Evolutionary conservation across 2,329 filamentous ascomycete species (phyloP), one percentile per base, ranked within the genome.

Genomic region (Colletotrichum echinochloae): DNA sequence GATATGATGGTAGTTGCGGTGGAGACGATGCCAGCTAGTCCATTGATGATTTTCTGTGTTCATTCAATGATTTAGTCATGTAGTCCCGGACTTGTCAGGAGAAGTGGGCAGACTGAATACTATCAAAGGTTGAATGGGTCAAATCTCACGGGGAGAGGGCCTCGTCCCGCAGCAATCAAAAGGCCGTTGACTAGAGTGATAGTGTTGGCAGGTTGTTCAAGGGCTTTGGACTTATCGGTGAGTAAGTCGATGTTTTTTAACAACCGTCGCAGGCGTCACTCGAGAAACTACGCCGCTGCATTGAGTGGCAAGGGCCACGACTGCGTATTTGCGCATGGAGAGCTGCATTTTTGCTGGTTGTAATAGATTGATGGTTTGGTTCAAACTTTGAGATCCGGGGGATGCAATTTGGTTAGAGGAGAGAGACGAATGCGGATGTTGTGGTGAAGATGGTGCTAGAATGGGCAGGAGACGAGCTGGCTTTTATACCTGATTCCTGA

Each of bases 81-180:
- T n/a, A n/a, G 8, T 12, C 14, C 14, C 9, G n/a, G 14, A 0
- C 4, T 5, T 3, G 9, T 2, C 18, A 2, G 2, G 28, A 2
- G 1, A 16, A 26, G 2, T 51, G 1, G 14, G 3, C 3, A 35
- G 14, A 4, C 6, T 11, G 20, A 16, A 30, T 9, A 46, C 4
- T 1, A 5, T 49, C 16, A 28, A 23, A 20, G 35, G 33, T 66
- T 30, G 30, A 12, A 70, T 16, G n/a, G n/a, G n/a, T 9, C 3
- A 1, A 23, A 18, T 18, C 75, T 66, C 73, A 79, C 77, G 5
- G 78, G 77, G 71, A 78, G 77, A 2, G 77, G 77, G 2, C 79
- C 79, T 35, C 65, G 73, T 20, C 78, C 78, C 12, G 76, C 57
- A 11, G 75, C 3, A 9, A 79, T 63, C 20, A 79, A 66, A 4